These are phyloP conservation scores for Nemania diffusa DNA, from an alignment of 2,329 filamentous ascomycete species.

Conservation along the genomic window DNA sequence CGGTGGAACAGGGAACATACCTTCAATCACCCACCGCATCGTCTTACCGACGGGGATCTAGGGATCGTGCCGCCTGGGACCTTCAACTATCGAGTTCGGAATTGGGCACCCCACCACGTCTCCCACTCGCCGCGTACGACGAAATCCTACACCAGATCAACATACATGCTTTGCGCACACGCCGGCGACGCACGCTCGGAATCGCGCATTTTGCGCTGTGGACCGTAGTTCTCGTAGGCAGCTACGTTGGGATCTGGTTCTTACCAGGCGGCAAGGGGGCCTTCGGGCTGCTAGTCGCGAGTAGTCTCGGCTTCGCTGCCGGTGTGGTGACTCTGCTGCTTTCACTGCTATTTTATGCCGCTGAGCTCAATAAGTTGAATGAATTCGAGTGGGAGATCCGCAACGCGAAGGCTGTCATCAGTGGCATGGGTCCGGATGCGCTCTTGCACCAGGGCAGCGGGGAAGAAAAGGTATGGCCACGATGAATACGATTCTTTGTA, in stretches of 20 bases:
- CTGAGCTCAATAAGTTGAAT: constrained; percentile 81
- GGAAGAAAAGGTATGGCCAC: constrained; percentile 36
- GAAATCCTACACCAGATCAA: constrained; percentile 77
- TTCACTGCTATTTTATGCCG: constrained; percentile 85
- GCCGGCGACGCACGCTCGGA: constrained; percentile 76
- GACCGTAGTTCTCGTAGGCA: constrained; percentile 74
- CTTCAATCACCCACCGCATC: constrained; percentile 53
- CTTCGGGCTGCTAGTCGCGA: constrained; percentile 83
- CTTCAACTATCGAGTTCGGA: constrained; percentile 42
- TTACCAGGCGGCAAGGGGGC: constrained; percentile 75
- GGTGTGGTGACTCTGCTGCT: constrained; percentile 88
- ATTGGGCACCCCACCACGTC: constrained; percentile 41
- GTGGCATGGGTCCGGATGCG: constrained; percentile 43
- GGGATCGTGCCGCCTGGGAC: constrained; percentile 50
- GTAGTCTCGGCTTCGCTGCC: constrained; percentile 78
- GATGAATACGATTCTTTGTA: background rate
- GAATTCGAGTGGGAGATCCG: constrained; percentile 95
- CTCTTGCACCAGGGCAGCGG: constrained; percentile 32
- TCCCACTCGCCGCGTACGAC: constrained; percentile 68
- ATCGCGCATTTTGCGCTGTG: constrained; percentile 77
- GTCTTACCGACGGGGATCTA: constrained; percentile 40
- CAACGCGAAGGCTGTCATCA: constrained; percentile 67
- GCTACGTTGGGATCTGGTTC: constrained; percentile 88
- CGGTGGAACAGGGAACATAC: constrained; percentile 53
- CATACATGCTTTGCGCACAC: constrained; percentile 76